Conservation (phyloP, 1,284 basidiomycete genomes). For the Papiliotrema flavescens region DNA sequence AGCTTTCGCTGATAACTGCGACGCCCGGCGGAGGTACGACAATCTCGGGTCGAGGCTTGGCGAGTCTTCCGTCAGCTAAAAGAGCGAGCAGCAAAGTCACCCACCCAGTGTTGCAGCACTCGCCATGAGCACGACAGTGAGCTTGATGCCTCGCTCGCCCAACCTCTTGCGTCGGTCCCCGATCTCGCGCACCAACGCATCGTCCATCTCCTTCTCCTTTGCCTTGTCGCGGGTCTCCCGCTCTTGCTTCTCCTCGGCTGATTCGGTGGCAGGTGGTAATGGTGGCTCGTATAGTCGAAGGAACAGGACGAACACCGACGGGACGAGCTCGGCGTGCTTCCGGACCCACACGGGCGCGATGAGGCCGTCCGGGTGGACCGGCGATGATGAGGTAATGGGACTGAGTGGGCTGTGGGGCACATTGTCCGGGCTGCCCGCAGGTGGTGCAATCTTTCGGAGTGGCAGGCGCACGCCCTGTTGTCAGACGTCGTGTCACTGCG, state of each 20-base stretch:
- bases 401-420: conserved; percentile 76
- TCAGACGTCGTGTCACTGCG: background rate
- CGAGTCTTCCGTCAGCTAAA: conserved; percentile 59
- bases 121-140: conserved; percentile 92
- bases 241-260: conserved; percentile 13
- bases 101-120: conserved; percentile 74
- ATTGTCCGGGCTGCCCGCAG: conserved; percentile 5
- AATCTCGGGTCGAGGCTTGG: conserved; percentile 75
- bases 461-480: conserved; percentile 69
- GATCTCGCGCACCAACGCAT: conserved; percentile 72
- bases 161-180: conserved; percentile 71
- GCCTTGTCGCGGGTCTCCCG: conserved; percentile 2
- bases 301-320: conserved; percentile 89
- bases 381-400: conserved; percentile 79
- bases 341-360: conserved; percentile 96
- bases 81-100: conserved; percentile 22
- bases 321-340: conserved; percentile 86
- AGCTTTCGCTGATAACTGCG: conserved; percentile 83
- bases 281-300: conserved; percentile 68
- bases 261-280: conserved; percentile 28
- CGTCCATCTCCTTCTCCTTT: conserved; percentile 69
- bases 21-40: conserved; percentile 78
- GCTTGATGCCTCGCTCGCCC: conserved; percentile 82
- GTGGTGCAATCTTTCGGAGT: conserved; percentile 68
- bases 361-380: conserved; percentile 87